Percentiles rank a stretch among this genome's conserved stretches.
These are phyloP conservation scores for Amanita molliuscula DNA, from an alignment of 768 basidiomycete genomes.

Conservation along the genomic window DNA sequence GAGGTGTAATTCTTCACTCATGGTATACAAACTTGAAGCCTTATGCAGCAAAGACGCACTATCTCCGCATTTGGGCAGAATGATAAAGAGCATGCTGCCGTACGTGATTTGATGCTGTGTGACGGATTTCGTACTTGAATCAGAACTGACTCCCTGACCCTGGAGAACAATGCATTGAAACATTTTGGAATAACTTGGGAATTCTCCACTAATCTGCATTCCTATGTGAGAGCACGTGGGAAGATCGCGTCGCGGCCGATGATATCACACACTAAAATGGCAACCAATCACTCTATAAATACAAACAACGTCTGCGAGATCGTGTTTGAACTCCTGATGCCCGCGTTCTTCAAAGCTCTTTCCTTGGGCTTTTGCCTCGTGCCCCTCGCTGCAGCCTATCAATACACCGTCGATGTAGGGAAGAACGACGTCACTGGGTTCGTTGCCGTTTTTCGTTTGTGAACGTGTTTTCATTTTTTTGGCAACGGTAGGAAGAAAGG, in stretches of 20 bases:
- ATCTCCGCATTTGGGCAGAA: too few species aligned
- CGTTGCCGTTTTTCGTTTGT: neutral
- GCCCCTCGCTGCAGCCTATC: conserved; percentile 18
- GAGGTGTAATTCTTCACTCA: too few species aligned
- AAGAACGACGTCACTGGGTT: conserved; percentile 33
- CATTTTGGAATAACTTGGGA: too few species aligned
- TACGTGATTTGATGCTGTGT: too few species aligned
- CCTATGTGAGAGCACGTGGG: too few species aligned
- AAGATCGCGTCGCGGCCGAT: neutral
- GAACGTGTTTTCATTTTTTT: neutral
- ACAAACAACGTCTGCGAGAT: neutral
- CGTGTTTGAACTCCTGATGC: neutral
- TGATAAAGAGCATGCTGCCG: too few species aligned
- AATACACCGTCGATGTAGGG: conserved; percentile 27
- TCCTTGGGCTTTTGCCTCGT: conserved; percentile 9
- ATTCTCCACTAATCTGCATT: too few species aligned
- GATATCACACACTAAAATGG: neutral
- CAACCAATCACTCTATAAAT: neutral
- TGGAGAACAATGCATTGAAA: too few species aligned
- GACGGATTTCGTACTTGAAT: too few species aligned
- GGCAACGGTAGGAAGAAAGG: conserved; percentile 24
- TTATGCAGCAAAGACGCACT: too few species aligned
- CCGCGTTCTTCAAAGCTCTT: conserved; percentile 1
- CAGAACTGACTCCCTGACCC: too few species aligned
- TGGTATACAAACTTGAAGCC: too few species aligned